A percentile compares a stretch with the other conserved stretches of the same genome.
Conservation (phyloP, 768 basidiomycete species). For the Gloeopeniophorella convolvens region DNA sequence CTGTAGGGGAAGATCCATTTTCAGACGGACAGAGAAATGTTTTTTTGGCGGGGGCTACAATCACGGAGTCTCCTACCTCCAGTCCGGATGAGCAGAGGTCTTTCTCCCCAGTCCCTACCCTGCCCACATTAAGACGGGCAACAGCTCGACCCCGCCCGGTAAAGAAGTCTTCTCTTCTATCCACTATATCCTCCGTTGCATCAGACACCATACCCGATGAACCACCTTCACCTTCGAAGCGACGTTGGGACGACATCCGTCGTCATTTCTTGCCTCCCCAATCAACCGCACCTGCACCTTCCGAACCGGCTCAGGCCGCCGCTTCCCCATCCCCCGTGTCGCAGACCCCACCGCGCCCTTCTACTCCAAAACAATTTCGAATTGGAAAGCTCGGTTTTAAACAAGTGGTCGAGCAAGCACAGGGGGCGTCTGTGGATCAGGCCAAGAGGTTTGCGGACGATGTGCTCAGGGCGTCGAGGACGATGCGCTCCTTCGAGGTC, state of each 20-base stretch:
- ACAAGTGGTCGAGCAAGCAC: conserved; percentile 60
- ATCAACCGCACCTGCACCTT: conserved; percentile 18
- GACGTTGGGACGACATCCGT: conserved; percentile 49
- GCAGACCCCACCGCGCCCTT: conserved; percentile 9
- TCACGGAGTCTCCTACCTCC: conserved; percentile 11
- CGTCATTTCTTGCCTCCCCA: conserved; percentile 42
- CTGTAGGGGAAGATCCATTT: not conserved
- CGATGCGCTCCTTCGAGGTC: conserved; percentile 42
- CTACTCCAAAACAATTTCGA: conserved; percentile 33
- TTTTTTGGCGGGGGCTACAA: not conserved
- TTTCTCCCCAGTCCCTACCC: not conserved
- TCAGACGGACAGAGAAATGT: not conserved
- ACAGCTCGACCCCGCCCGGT: conserved; percentile 7
- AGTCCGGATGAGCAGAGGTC: conserved; percentile 9
- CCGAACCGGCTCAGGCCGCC: conserved; percentile 20
- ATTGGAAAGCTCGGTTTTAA: conserved; percentile 47
- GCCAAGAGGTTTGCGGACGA: conserved; percentile 47
- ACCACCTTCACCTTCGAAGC: conserved; percentile 30
- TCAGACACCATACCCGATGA: conserved; percentile 4
- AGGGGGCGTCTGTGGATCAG: conserved; percentile 44
- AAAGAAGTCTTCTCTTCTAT: conserved; percentile 19
- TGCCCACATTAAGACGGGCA: not conserved
- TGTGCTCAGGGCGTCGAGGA: conserved; percentile 48
- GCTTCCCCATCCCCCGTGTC: conserved; percentile 1
- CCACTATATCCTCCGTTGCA: conserved; percentile 8